Conservation (phyloP, 179 eudicot genomes). For the Vitellaria paradoxa region DNA sequence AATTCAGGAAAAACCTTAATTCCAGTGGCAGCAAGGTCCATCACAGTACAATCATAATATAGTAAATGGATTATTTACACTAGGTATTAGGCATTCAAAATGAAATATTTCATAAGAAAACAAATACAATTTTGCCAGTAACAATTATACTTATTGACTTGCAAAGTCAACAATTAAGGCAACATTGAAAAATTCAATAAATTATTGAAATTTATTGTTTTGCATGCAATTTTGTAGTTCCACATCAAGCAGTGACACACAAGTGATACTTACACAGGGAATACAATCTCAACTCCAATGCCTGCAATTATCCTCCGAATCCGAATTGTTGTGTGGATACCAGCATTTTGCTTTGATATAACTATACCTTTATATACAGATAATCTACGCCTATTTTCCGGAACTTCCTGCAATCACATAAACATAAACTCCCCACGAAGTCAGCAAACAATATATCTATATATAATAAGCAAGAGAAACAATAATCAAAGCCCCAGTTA, state of each 20-base stretch:
- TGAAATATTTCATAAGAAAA: background rate
- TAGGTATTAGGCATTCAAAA: background rate
- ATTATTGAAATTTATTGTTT: background rate
- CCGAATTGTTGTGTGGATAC: constrained; percentile 86
- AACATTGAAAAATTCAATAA: background rate
- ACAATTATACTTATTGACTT: background rate
- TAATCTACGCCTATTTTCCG: constrained; percentile 64
- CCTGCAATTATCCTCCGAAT: constrained; percentile 89
- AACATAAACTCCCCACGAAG: constrained; percentile 11
- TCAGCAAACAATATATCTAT: background rate
- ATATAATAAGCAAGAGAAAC: too few relatives aligned
- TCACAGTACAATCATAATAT: background rate
- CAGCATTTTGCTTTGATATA: constrained; percentile 91
- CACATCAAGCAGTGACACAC: background rate
- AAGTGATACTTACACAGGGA: constrained; percentile 75
- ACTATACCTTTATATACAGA: constrained; percentile 88
- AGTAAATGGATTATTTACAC: background rate
- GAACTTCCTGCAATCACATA: constrained; percentile 53
- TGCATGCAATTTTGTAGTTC: background rate
- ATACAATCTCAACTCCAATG: constrained; percentile 92
- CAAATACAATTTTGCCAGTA: background rate
- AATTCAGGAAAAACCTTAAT: background rate
- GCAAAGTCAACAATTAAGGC: background rate
- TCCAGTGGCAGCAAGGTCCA: background rate
- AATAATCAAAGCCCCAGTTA: too few relatives aligned